Conservation (phyloP, 2,329 filamentous ascomycete genomes). For the Penicillium corylophilum region DNA sequence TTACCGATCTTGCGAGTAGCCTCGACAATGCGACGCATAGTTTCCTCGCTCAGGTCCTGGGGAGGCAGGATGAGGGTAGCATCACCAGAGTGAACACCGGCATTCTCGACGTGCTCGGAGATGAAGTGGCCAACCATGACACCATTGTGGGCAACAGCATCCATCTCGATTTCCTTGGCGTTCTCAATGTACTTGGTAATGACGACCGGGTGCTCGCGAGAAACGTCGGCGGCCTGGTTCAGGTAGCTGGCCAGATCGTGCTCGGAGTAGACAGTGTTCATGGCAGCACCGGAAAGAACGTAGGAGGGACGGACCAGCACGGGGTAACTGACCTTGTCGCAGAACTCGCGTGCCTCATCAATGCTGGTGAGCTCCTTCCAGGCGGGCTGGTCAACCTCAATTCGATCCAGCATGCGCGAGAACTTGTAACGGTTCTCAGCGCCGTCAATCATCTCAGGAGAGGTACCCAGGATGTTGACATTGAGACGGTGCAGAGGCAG, state of each 20-base stretch:
- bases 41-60: slow-evolving; percentile 86
- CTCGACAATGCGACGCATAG: slow-evolving; percentile 86
- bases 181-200: slow-evolving; percentile 99
- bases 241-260: slow-evolving; percentile 87
- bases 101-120: slow-evolving; percentile 98
- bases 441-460: slow-evolving; percentile 97
- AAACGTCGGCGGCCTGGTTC: slow-evolving; percentile 87
- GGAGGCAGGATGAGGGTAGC: slow-evolving; percentile 93
- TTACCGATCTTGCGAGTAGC: slow-evolving; percentile 93
- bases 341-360: slow-evolving; percentile 84
- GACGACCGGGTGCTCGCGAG: slow-evolving; percentile 91
- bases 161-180: slow-evolving; percentile 99
- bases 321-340: slow-evolving; percentile 83
- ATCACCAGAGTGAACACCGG: slow-evolving; percentile 96
- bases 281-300: slow-evolving; percentile 92
- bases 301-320: slow-evolving; percentile 95
- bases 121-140: slow-evolving; percentile 93
- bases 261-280: slow-evolving; percentile 99
- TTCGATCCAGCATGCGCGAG: slow-evolving; percentile 93
- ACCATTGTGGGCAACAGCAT: slow-evolving; percentile 89
- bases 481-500: slow-evolving; percentile 83
- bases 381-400: slow-evolving; percentile 90
- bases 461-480: slow-evolving; percentile 90
- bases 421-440: slow-evolving; percentile 99
- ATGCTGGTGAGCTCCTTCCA: slow-evolving; percentile 98